phyloP scores from a whole-genome alignment of 306 rosid species.

The Ormosia semicastrata region DNA sequence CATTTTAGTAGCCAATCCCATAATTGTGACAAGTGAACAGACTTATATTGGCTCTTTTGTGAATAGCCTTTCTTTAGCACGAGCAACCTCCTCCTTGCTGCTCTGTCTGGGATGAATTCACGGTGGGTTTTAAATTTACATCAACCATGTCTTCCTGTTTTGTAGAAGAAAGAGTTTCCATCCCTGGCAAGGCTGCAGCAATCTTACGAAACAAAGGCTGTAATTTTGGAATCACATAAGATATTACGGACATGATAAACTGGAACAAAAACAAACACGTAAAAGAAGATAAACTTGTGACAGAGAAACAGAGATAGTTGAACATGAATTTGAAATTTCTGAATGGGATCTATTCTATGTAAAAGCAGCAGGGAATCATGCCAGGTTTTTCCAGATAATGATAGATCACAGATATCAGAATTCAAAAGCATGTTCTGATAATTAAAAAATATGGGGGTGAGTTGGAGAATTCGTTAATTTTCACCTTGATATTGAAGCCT shows the following conservation, averaged over 20 bases:
- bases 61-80: slow-evolving; percentile 53
- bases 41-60: neutral
- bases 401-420: neutral
- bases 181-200: slow-evolving; percentile 93
- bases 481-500: slow-evolving; percentile 85
- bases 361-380: neutral
- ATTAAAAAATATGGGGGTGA: neutral
- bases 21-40: slow-evolving; percentile 10
- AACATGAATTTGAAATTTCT: neutral
- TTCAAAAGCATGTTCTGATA: slow-evolving; percentile 3
- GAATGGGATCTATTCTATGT: neutral
- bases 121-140: slow-evolving; percentile 61
- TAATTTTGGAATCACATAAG: slow-evolving; percentile 26
- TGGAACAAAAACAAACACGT: neutral
- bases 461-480: neutral
- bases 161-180: slow-evolving; percentile 82
- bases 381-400: neutral
- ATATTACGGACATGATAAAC: neutral
- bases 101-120: slow-evolving; percentile 57
- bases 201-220: slow-evolving; percentile 91
- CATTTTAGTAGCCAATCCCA: slow-evolving; percentile 14
- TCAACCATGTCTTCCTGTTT: slow-evolving; percentile 90
- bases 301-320: neutral
- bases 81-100: slow-evolving; percentile 87
- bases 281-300: neutral